These are phyloP conservation scores for Populus deltoides DNA, from an alignment of 345 rosid species.

Conservation along the genomic window DNA sequence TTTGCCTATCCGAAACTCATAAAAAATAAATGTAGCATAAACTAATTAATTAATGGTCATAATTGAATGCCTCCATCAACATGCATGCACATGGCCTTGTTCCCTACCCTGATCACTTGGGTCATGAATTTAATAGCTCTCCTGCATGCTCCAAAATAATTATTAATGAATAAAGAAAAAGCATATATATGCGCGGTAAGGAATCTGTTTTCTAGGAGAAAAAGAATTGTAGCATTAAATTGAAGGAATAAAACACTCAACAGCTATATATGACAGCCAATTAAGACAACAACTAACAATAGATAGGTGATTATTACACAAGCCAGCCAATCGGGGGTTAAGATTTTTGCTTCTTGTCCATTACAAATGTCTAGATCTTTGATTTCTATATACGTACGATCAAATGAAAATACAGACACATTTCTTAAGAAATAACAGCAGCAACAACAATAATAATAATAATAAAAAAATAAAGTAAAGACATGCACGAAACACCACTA, in stretches of 20 bases:
- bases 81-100: slow-evolving; percentile 61
- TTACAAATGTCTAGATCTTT: slow-evolving; percentile 40
- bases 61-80: slow-evolving; percentile 40
- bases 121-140: slow-evolving; percentile 7
- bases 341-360: slow-evolving; percentile 48
- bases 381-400: slow-evolving; percentile 51
- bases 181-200: not conserved
- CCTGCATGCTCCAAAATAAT: not conserved
- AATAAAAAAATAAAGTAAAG: not conserved
- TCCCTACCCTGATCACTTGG: slow-evolving; percentile 38
- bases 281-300: slow-evolving; percentile 18
- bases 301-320: slow-evolving; percentile 28
- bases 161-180: not conserved
- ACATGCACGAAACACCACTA: not conserved
- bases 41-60: slow-evolving; percentile 22
- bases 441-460: not conserved
- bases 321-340: slow-evolving; percentile 34
- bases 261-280: slow-evolving; percentile 32
- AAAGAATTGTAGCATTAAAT: slow-evolving; percentile 17
- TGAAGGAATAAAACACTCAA: slow-evolving; percentile 36
- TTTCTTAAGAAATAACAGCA: not conserved
- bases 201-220: slow-evolving; percentile 27
- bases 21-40: not conserved
- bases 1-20: slow-evolving; percentile 6
- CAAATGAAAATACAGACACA: slow-evolving; percentile 31